A percentile compares a stretch with the other conserved stretches of the same genome.
Conservation (phyloP, 2,329 filamentous ascomycete species). For the Fusarium heterosporum region DNA sequence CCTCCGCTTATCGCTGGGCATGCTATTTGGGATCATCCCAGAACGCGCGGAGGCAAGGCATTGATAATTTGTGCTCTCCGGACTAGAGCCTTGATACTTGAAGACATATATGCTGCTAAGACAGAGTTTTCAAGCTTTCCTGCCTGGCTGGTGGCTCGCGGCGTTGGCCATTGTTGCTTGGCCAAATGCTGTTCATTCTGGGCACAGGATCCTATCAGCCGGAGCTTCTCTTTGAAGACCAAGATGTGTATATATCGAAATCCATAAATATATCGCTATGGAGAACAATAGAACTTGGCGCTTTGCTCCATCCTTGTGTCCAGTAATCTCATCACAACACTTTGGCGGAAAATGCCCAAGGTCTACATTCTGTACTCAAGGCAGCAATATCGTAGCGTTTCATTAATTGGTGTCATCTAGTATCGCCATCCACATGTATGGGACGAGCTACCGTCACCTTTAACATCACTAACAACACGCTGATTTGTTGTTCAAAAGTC, state of each 20-base stretch:
- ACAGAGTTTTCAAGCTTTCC: not conserved
- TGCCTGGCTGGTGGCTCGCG: no score
- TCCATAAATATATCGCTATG: not conserved
- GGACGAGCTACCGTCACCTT: accelerated
- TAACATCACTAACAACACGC: not conserved
- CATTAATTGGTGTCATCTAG: constrained; percentile 43
- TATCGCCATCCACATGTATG: accelerated
- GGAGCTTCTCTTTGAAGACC: not conserved
- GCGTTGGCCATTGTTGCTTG: not conserved
- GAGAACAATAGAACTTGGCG: not conserved
- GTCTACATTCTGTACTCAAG: constrained; percentile 50
- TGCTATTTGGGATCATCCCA: not conserved
- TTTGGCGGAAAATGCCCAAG: constrained; percentile 52
- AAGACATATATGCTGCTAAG: not conserved
- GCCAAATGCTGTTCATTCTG: no score
- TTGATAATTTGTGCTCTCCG: not conserved
- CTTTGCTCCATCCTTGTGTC: constrained; percentile 15
- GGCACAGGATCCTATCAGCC: not conserved
- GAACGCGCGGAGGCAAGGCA: not conserved
- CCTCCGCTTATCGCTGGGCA: not conserved
- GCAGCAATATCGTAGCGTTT: constrained; percentile 52
- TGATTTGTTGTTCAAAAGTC: constrained; percentile 1
- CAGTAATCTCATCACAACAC: constrained; percentile 51
- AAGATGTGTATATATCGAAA: not conserved
- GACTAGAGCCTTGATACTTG: not conserved